Base-by-base conservation (phyloP, 2,329 filamentous ascomycete species). In the Monosporascus sp. region DNA sequence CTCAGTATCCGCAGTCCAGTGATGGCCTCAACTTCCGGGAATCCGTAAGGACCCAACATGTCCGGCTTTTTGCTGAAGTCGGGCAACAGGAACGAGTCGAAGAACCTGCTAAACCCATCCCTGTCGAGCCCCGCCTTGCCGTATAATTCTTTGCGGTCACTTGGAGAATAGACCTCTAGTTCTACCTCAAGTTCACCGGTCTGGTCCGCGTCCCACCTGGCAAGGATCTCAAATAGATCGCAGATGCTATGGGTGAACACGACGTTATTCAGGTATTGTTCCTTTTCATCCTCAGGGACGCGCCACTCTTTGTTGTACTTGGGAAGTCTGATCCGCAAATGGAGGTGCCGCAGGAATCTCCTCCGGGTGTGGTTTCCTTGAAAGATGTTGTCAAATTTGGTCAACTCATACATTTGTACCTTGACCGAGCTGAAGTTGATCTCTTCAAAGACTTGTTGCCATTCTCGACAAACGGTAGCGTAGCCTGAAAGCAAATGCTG, bases 391-490 rank as follows among this genome's bases (percentile, higher is more conserved):
- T 62, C 62, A 48, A 67, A 62, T 5, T 56, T 49, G 45, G 51
- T 19, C 31, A 65, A 51, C 36, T 63, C 57, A 8, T 38, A 46
- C 16, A 53, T 54, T 40, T 54, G 54, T 40, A 67, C 49, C 11
- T 56, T 52, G 47, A 67, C 54, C 7, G 52, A 50, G 16, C 46
- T 49, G 53, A 67, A 66, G 50, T 57, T 64, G 53, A 58, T 49
- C 48, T 58, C 54, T 52, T 67, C 65, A 36, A 66, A 56, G 36
- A 57, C 52, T 3, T 55, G 56, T 19, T 64, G 64, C 65, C 65
- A 67, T 31, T 64, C 58, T 36, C 48, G 48, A 51, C 61, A 63
- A 31, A 67, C 64, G 7, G 61, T 57, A n/a, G 64, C 63, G 40
- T 64, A 64, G 44, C 56, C 56, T 22, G 62, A n/a, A 57, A 19